Base-by-base conservation (phyloP, 139 green algal genomes). In the Haematococcus sp. region DNA sequence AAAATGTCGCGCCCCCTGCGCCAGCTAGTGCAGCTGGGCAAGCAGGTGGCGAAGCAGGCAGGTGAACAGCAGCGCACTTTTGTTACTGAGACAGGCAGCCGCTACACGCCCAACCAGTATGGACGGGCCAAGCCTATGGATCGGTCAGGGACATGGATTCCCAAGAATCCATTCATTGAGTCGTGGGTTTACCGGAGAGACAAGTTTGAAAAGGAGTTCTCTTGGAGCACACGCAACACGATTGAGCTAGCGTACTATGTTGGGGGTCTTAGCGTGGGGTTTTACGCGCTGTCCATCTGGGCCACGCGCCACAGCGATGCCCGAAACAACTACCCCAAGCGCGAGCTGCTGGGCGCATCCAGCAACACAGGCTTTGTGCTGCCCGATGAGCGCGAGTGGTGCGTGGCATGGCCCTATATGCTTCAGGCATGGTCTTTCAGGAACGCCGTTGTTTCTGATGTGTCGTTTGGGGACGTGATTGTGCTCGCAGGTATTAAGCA, bases 141-240 rank as follows among this genome's bases (percentile, higher is more conserved):
- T 43, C 27, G 54, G 25, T 76, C 68, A 16, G 17, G 34, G 19
- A 31, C 59, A 25, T 77, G 70, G 70, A 46, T 82, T 17, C 34
- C 55, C 7, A 82, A 82, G 63, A 82, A 82, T 70, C 76, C 76
- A 19, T 82, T 71, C 55, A 75, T 77, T n/a, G 76, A 82, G 76
- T 64, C 76, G 7, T 82, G 70, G 70, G 66, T 75, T 35, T 69
- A 77, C 43, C 40, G 65, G 30, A 52, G 76, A 20, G 71, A 82
- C 70, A 55, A 52, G n/a, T 70, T 75, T 44, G 70, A 82, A 54
- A 70, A 74, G 76, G 63, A 82, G 70, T 77, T 77, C 15, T 55
- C 59, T 0, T 82, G 76, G 76, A 71, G 75, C 55, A 34, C 34
- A 28, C 70, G 76, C 54, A 75, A 68, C 70, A 77, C 76, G 4